Base-by-base conservation (phyloP, 306 rosid genomes). In the Gleditsia sinensis region DNA sequence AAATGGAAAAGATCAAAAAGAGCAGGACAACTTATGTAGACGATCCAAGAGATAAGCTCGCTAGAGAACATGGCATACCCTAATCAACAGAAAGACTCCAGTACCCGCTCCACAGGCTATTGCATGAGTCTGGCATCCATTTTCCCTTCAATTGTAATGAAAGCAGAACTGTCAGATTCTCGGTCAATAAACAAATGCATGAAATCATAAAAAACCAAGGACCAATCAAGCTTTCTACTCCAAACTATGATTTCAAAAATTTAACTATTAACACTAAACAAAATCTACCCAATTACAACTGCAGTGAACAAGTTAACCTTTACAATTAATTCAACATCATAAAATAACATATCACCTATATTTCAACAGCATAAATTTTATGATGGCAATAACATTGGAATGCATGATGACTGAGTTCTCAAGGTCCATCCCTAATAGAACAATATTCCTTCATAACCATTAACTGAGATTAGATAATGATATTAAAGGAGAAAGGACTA, bases 81-180 rank as follows among this genome's bases (percentile, higher is more conserved):
- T 83, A 75, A 89, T 90, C 85, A 95, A 86, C 50, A 95, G 89
- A 84, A 92, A 95, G 55, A 95, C 81, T 62, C 94, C 98, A 68
- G 92, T 95, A 68, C 98, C 98, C 57, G 98, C 94, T 83, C 96
- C 99, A 75, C 99, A 95, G 72, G 85, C 62, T 82, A 68, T 67
- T 13, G 99, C 95, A 86, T 95, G 99, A 57, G 89, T 74, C 85
- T 87, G 97, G 77, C 99, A 92, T 77, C 90, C 98, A 75, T 87
- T 92, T 85, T 84, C 90, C 91, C 99, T 95, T 30, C 1, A 76
- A 61, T 65, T 23, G 59, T 46, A 69, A 59, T 32, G 37, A 79
- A 24, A 51, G 43, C 65, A 17, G n/a, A 56, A 39, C 61, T 30
- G 58, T 76, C 73, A 76, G 71, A 80, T 32, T 82, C 40, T 40